Conservation (phyloP, 192 early-diverging fungal species). For the Podila clonocystis region DNA sequence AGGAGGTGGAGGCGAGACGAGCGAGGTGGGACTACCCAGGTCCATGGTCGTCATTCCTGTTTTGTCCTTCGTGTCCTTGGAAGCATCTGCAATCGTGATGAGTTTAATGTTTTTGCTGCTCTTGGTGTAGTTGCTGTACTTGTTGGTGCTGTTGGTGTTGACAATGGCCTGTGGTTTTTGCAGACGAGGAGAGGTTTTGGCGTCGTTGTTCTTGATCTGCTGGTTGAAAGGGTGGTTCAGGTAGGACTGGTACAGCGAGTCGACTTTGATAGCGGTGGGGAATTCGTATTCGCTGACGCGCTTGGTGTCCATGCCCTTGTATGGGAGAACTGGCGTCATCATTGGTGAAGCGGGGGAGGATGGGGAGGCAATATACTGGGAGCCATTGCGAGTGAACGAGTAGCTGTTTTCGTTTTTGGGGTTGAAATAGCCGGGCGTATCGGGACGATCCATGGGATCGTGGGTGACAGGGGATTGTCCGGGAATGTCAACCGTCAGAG, state of each 20-base stretch:
- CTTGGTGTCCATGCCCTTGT: not conserved
- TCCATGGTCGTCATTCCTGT: slow-evolving; percentile 2
- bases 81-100: slow-evolving; percentile 14
- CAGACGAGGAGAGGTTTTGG: not conserved
- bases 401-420: not conserved
- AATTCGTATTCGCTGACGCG: slow-evolving; percentile 3
- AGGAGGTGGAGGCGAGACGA: slow-evolving; percentile 45
- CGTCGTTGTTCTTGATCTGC: not conserved
- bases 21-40: slow-evolving; percentile 25
- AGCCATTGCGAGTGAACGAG: slow-evolving; percentile 3
- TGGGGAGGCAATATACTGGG: not conserved
- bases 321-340: not conserved
- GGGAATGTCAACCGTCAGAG: not conserved
- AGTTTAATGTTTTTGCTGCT: slow-evolving; percentile 27
- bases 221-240: slow-evolving; percentile 34
- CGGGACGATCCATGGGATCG: not conserved
- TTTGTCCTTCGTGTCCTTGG: slow-evolving; percentile 3
- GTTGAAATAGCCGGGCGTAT: not conserved
- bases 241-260: slow-evolving; percentile 29
- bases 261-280: slow-evolving; percentile 25
- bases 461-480: not conserved
- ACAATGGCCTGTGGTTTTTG: slow-evolving; percentile 14
- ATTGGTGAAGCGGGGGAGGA: not conserved
- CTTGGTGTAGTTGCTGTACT: slow-evolving; percentile 42
- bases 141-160: slow-evolving; percentile 2